Percentiles rank a stretch among this genome's conserved stretches.
phyloP scores from a whole-genome alignment of 1,139 yeast genomes.

The Blastobotrys serpentis region DNA sequence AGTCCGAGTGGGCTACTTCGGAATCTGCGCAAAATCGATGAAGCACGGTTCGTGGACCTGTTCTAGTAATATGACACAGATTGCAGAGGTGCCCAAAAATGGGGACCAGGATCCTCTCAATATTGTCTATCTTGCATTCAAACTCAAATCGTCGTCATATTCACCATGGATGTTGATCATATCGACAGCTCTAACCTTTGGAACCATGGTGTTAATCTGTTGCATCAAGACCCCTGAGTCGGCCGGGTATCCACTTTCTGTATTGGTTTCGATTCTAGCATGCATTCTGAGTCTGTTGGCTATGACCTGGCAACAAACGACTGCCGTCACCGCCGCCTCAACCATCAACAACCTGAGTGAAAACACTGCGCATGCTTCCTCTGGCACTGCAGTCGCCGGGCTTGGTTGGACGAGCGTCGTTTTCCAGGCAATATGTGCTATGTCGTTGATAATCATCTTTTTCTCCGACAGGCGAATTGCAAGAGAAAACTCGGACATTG shows the following conservation, averaged over 20 bases:
- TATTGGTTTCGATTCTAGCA: conserved; percentile 22
- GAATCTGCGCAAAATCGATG: conserved; percentile 27
- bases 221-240: conserved; percentile 22
- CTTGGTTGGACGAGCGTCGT: conserved; percentile 29
- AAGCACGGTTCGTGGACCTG: conserved; percentile 28
- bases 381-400: conserved; percentile 27
- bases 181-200: conserved; percentile 20
- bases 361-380: conserved; percentile 17
- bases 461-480: conserved; percentile 21
- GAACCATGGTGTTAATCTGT: conserved; percentile 22
- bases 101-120: conserved; percentile 28
- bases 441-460: conserved; percentile 24
- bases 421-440: conserved; percentile 22
- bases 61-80: conserved; percentile 24
- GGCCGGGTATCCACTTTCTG: conserved; percentile 24
- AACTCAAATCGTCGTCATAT: conserved; percentile 14
- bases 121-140: conserved; percentile 22
- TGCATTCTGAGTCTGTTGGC: conserved; percentile 26
- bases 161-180: conserved; percentile 27
- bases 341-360: conserved; percentile 22
- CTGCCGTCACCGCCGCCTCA: conserved; percentile 22
- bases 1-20: conserved; percentile 32
- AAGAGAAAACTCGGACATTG: conserved; percentile 17
- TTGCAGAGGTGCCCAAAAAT: conserved; percentile 8
- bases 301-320: conserved; percentile 34